Evolutionary conservation across 1,284 basidiomycete genomes (phyloP).

Genomic region (Trichosporon coremiiforme): DNA sequence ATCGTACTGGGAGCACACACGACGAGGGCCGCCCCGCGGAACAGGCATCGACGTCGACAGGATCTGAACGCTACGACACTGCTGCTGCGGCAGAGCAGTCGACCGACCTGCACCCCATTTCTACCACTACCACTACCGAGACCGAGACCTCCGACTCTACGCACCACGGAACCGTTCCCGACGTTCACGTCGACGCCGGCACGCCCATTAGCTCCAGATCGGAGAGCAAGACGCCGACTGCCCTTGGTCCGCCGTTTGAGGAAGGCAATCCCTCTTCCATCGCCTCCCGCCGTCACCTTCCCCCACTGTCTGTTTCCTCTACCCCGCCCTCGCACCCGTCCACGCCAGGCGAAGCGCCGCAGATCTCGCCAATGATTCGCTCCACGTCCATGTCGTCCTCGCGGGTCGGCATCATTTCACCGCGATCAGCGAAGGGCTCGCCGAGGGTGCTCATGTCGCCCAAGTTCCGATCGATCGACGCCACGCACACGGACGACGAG

Average conservation of each 20-base stretch:
- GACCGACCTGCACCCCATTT: not conserved
- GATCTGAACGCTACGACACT: not conserved
- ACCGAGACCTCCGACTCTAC: not conserved
- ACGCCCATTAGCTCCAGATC: not conserved
- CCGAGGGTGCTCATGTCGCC: slow-evolving; percentile 11
- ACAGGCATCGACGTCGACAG: not conserved
- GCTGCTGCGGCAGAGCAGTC: not conserved
- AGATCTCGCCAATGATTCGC: not conserved
- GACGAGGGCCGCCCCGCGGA: not conserved
- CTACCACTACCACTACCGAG: not conserved
- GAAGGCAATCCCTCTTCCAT: not conserved
- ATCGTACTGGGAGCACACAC: not conserved
- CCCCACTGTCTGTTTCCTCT: slow-evolving; percentile 1
- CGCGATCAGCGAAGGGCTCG: slow-evolving; percentile 8
- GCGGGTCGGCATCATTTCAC: slow-evolving; percentile 1
- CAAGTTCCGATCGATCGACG: slow-evolving; percentile 13
- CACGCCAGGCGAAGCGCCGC: not conserved
- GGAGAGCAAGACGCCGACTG: not conserved
- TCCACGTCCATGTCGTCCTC: slow-evolving; percentile 13
- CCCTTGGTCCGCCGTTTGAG: not conserved
- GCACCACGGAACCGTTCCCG: not conserved
- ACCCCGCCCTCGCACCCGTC: not conserved
- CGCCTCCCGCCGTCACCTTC: not conserved
- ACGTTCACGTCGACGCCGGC: not conserved
- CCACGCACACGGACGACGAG: slow-evolving; percentile 4